Percentiles rank a stretch among this genome's conserved stretches.
These are phyloP conservation scores for Fusarium falciforme DNA, from an alignment of 2,329 filamentous ascomycete genomes.

Conservation along the genomic window DNA sequence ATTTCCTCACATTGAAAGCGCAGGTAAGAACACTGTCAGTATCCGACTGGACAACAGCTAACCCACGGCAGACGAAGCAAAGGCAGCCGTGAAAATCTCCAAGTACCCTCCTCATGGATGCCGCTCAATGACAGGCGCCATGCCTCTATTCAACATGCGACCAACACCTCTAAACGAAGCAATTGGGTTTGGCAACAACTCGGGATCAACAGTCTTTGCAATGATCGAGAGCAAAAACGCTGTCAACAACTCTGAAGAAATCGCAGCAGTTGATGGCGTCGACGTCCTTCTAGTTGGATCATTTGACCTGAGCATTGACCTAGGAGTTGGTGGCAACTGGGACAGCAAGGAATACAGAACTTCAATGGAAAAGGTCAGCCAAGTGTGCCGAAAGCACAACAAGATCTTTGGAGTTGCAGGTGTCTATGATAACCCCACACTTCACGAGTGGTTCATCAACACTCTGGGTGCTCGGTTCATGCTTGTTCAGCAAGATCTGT, in stretches of 20 bases:
- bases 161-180: constrained; percentile 17
- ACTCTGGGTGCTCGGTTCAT: constrained; percentile 22
- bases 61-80: constrained; percentile 49
- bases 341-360: constrained; percentile 15
- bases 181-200: constrained; percentile 31
- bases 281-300: constrained; percentile 49
- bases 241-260: constrained; percentile 43
- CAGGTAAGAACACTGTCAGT: constrained; percentile 35
- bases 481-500: constrained; percentile 25
- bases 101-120: constrained; percentile 42
- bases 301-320: constrained; percentile 43
- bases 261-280: constrained; percentile 45
- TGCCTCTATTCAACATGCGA: constrained; percentile 37
- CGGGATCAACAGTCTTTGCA: constrained; percentile 39
- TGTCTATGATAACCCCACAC: constrained; percentile 16
- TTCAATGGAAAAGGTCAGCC: constrained; percentile 21
- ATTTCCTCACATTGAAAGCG: constrained; percentile 16
- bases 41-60: not conserved
- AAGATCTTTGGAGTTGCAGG: constrained; percentile 30
- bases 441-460: constrained; percentile 29
- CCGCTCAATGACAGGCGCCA: constrained; percentile 40
- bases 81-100: constrained; percentile 53
- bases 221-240: constrained; percentile 45
- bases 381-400: constrained; percentile 13
- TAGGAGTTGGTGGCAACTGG: constrained; percentile 22